These are phyloP conservation scores for Lasiosphaeris hirsuta DNA, from an alignment of 495 filamentous ascomycete species.

Conservation along the genomic window DNA sequence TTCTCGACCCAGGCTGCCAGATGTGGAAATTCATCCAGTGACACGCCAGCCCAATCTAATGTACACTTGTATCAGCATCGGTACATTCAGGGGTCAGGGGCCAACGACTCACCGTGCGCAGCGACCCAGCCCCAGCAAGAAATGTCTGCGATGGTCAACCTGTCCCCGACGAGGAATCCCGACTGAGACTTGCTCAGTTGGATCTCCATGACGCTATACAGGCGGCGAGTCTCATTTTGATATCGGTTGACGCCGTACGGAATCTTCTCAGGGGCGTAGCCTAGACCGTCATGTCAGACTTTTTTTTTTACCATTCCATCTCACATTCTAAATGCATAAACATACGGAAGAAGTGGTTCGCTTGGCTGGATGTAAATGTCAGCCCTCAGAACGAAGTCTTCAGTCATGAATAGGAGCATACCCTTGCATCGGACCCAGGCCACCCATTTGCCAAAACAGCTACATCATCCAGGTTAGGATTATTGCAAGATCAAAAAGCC, in stretches of 20 bases:
- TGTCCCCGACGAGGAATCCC: constrained; percentile 74
- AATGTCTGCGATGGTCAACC: constrained; percentile 81
- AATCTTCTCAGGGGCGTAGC: constrained; percentile 83
- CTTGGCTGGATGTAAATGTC: constrained; percentile 42
- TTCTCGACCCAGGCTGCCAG: constrained; percentile 63
- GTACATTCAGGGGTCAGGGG: too few relatives aligned
- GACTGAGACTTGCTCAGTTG: constrained; percentile 62
- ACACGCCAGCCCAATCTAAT: constrained; percentile 65
- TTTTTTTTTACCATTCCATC: too few relatives aligned
- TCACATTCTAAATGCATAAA: not conserved
- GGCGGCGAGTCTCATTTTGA: constrained; percentile 71
- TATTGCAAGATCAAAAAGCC: not conserved
- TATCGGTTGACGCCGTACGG: constrained; percentile 84
- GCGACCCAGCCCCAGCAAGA: constrained; percentile 75
- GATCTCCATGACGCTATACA: constrained; percentile 75
- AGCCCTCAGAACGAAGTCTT: constrained; percentile 10
- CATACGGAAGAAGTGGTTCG: constrained; percentile 78
- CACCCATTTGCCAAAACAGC: constrained; percentile 58
- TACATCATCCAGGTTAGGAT: constrained; percentile 10
- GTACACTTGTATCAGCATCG: too few relatives aligned
- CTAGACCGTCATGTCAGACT: constrained; percentile 14
- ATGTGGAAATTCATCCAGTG: constrained; percentile 72
- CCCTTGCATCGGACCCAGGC: constrained; percentile 89
- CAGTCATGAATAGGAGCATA: not conserved
- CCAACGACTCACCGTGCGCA: constrained; percentile 29